Base-by-base conservation (phyloP, 345 rosid genomes). In the Noccaea bulbosa region DNA sequence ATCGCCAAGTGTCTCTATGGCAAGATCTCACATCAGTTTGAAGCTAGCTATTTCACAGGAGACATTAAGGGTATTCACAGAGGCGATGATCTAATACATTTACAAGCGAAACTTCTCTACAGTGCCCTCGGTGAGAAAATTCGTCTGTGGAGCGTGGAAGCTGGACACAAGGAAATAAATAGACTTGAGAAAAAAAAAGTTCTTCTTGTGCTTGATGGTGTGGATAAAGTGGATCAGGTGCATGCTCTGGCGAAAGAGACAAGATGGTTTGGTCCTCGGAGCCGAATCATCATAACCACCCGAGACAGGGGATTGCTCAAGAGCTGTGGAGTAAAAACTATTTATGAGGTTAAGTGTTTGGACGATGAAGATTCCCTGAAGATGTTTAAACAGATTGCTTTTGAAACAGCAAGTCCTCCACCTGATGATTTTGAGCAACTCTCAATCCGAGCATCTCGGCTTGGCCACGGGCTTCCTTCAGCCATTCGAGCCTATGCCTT, bases 391-490 rank as follows among this genome's bases (percentile, higher is more conserved):
- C 14, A 20, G 6, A 54, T 53, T 41, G 71, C 62, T 54, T 67
- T 67, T 32, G 52, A 32, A 10, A 43, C 20, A 14, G 50, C 15
- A 1, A 0, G 4, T 4, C 4, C 47, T 2, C 17, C 14, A 4
- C 14, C 4, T 55, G 20, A 7, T 43, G 62, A 3, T 10, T 32
- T 52, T 30, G 71, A 67, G 11, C 33, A 62, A 10, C 33, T 78
- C n/a, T 44, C 77, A 6, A 2, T 48, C 7, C 40, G 16, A 4
- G 67, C 77, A 5, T 20, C 69, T 7, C 5, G 12, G 47, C 69
- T 71, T 71, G 71, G 60, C 16, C 24, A 64, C 3, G 80, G 84
- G 0, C 17, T 78, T 35, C 86, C 81, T 12, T 47, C 79, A 11
- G 77, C 81, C 7, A 39, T 83, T 15, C 62, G 48, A 53, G 69